These are phyloP conservation scores for Aciculosporium take DNA, from an alignment of 2,329 filamentous ascomycete genomes.

Conservation along the genomic window DNA sequence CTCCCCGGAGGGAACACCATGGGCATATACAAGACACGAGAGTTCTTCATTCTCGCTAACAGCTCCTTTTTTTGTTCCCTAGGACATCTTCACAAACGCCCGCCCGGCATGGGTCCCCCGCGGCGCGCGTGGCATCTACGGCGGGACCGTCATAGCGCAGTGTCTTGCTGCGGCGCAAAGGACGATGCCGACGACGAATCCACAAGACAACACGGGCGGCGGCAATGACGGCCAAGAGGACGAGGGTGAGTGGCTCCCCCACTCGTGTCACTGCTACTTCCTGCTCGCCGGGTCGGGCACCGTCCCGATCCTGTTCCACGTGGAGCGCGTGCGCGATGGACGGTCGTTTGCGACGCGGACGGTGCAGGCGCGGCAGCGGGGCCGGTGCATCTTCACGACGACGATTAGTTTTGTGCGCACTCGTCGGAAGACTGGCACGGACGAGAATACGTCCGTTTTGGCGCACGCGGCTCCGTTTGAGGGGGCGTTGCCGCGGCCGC, in stretches of 20 bases:
- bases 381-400: constrained; percentile 85
- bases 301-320: constrained; percentile 85
- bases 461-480: constrained; percentile 22
- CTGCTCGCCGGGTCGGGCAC: constrained; percentile 75
- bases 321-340: constrained; percentile 84
- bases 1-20: too few relatives aligned
- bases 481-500: too few relatives aligned
- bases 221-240: too few relatives aligned
- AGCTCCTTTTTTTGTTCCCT: too few relatives aligned
- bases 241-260: constrained; percentile 62
- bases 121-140: constrained; percentile 84
- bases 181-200: too few relatives aligned
- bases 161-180: constrained; percentile 75
- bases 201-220: too few relatives aligned
- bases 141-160: constrained; percentile 86
- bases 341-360: constrained; percentile 82
- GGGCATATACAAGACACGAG: too few relatives aligned
- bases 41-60: too few relatives aligned
- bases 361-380: constrained; percentile 85
- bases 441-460: too few relatives aligned
- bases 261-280: constrained; percentile 99
- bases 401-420: constrained; percentile 76
- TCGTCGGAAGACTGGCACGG: too few relatives aligned
- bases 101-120: constrained; percentile 84
- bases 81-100: constrained; percentile 93